Evolutionary conservation across 164 flowering plant genomes (phyloP).

Genomic region (Vitis amurensis): DNA sequence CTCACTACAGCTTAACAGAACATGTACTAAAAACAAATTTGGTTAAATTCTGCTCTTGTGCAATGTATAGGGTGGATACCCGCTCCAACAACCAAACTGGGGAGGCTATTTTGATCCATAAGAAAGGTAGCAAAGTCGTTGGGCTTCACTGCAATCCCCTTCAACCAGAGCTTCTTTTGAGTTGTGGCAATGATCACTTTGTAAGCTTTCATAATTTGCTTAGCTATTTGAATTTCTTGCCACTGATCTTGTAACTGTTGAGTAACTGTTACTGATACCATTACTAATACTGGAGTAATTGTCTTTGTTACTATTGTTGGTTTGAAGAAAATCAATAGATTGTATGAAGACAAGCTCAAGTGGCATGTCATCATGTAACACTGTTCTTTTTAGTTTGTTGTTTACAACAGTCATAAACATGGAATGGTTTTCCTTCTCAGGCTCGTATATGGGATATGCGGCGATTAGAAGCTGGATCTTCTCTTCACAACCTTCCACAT

Average conservation of each 20-base stretch:
- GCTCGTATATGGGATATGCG: conserved; percentile 96
- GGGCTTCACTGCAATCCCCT: conserved; percentile 93
- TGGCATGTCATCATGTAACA: no score
- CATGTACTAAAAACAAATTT: neutral
- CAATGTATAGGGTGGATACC: conserved; percentile 55
- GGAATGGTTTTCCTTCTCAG: conserved; percentile 29
- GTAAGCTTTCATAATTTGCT: conserved; percentile 45
- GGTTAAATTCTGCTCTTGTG: neutral
- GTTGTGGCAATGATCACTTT: conserved; percentile 96
- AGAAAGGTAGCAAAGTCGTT: conserved; percentile 85
- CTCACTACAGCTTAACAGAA: neutral
- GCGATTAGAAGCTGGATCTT: conserved; percentile 57
- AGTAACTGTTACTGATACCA: neutral
- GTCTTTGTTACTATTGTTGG: no score
- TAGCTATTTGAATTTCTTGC: neutral
- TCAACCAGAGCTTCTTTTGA: conserved; percentile 83
- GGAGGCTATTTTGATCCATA: conserved; percentile 73
- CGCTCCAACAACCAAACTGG: conserved; percentile 58
- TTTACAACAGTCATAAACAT: neutral
- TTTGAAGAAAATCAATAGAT: no score
- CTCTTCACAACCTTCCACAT: conserved; percentile 59
- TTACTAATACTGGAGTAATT: neutral
- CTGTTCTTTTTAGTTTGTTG: neutral
- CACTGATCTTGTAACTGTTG: neutral
- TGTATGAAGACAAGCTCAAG: no score